phyloP scores from a whole-genome alignment of 129 eudicot species.

The Escallonia rubra region DNA sequence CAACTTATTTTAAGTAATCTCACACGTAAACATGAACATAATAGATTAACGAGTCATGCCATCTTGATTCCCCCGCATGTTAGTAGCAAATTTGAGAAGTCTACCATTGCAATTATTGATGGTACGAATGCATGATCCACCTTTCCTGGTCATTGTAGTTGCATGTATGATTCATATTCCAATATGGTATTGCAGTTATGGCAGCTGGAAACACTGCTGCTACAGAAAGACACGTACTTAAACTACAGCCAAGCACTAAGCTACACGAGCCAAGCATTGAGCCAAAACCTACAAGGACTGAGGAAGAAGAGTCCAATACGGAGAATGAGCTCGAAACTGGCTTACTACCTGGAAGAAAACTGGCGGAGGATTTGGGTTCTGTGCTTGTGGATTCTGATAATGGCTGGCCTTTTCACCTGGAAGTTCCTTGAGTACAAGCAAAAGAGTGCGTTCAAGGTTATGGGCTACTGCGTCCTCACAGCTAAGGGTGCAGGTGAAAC shows the following conservation, averaged over 20 bases:
- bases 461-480: slow-evolving; percentile 91
- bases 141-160: slow-evolving; percentile 10
- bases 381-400: slow-evolving; percentile 61
- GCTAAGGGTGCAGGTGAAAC: slow-evolving; percentile 99
- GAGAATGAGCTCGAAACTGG: slow-evolving; percentile 56
- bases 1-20: too few species aligned
- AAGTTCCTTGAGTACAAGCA: slow-evolving; percentile 78
- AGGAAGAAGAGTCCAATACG: slow-evolving; percentile 55
- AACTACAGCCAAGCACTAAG: slow-evolving; percentile 97
- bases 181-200: slow-evolving; percentile 62
- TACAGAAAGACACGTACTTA: slow-evolving; percentile 91
- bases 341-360: slow-evolving; percentile 69
- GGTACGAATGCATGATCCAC: slow-evolving; percentile 2
- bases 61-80: too few species aligned
- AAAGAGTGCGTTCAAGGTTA: slow-evolving; percentile 65
- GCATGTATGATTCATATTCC: slow-evolving; percentile 4
- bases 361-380: slow-evolving; percentile 93
- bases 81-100: too few species aligned
- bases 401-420: slow-evolving; percentile 82
- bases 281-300: slow-evolving; percentile 83
- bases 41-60: too few species aligned
- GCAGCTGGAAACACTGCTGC: slow-evolving; percentile 97
- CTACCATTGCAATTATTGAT: too few species aligned
- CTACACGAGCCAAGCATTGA: slow-evolving; percentile 98
- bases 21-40: too few species aligned